These are phyloP conservation scores for Xerocomus amazonicus DNA, from an alignment of 1,284 basidiomycete genomes.

Conservation along the genomic window DNA sequence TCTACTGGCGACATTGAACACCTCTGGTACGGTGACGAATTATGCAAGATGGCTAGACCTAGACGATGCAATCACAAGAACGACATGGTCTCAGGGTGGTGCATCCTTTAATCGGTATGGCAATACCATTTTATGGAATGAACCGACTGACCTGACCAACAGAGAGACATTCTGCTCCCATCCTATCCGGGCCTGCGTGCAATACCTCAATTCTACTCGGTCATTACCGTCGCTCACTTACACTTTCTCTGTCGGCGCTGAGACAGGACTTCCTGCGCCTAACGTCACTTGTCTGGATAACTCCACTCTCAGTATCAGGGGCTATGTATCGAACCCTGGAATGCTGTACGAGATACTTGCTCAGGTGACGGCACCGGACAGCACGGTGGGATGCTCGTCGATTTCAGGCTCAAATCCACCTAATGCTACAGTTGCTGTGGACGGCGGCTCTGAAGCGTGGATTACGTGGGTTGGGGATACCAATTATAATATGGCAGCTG, in stretches of 20 bases:
- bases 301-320: constrained; percentile 53
- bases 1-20: constrained; percentile 49
- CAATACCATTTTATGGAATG: neutral
- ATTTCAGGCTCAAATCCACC: constrained; percentile 26
- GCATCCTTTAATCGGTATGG: constrained; percentile 46
- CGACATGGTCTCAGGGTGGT: constrained; percentile 55
- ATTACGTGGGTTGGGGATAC: constrained; percentile 70
- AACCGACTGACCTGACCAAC: neutral
- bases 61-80: constrained; percentile 54
- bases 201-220: constrained; percentile 44
- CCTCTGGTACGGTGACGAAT: constrained; percentile 39
- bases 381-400: constrained; percentile 35
- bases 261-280: constrained; percentile 50
- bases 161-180: constrained; percentile 72
- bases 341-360: constrained; percentile 70
- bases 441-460: constrained; percentile 46
- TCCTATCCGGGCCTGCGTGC: constrained; percentile 55
- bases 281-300: constrained; percentile 59
- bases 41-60: constrained; percentile 69
- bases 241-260: constrained; percentile 46
- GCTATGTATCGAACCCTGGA: constrained; percentile 49
- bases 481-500: constrained; percentile 60
- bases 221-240: constrained; percentile 44
- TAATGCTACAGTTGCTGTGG: constrained; percentile 58
- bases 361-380: constrained; percentile 38